phyloP scores from a whole-genome alignment of 306 rosid species.

The Citrullus amarus region DNA sequence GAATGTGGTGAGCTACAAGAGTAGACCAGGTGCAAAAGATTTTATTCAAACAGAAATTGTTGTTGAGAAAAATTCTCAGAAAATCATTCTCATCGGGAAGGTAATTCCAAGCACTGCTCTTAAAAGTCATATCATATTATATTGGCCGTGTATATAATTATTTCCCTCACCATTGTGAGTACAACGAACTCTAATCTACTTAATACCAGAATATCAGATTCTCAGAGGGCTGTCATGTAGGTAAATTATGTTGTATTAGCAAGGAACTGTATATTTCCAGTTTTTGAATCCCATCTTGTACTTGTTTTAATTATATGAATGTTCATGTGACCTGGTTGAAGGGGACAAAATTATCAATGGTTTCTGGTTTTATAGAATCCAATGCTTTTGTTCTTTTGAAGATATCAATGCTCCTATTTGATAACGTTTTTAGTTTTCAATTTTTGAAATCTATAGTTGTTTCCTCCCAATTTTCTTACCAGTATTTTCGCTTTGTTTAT shows the following conservation, averaged over 20 bases:
- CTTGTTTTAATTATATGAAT: neutral
- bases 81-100: constrained; percentile 74
- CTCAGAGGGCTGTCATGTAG: neutral
- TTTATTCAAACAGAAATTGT: constrained; percentile 82
- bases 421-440: neutral
- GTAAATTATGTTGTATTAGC: neutral
- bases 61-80: constrained; percentile 78
- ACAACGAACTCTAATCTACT: neutral
- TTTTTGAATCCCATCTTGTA: neutral
- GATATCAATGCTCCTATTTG: neutral
- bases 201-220: neutral
- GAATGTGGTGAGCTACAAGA: constrained; percentile 78
- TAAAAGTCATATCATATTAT: neutral
- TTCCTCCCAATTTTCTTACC: too few species aligned
- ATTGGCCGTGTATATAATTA: neutral
- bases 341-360: neutral
- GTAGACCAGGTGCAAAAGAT: constrained; percentile 80
- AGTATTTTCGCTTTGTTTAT: too few species aligned
- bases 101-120: constrained; percentile 7
- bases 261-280: neutral
- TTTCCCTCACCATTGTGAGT: neutral
- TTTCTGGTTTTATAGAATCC: neutral
- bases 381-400: neutral
- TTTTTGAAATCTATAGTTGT: too few species aligned
- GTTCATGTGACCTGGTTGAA: neutral